Percentiles rank a stretch among this genome's conserved stretches.
phyloP scores from a whole-genome alignment of 306 rosid genomes.

The Cicer yamashitae region DNA sequence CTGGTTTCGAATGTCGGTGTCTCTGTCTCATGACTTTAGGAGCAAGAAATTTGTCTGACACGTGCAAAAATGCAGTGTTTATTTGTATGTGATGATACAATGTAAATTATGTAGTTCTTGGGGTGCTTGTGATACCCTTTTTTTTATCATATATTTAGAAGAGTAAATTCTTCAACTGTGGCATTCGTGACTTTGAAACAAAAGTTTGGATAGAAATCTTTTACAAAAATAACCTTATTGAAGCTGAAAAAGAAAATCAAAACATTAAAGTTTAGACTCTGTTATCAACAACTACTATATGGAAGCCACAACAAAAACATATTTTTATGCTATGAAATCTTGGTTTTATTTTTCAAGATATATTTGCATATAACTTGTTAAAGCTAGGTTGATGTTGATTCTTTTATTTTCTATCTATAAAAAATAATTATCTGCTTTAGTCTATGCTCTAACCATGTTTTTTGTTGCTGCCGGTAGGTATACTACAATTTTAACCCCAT shows the following conservation, averaged over 20 bases:
- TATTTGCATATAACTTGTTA: constrained; percentile 5
- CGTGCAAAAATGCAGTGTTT: background rate
- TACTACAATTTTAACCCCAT: constrained; percentile 85
- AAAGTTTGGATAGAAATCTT: background rate
- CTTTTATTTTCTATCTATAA: background rate
- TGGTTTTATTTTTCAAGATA: constrained; percentile 16
- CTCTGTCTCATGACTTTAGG: constrained; percentile 7
- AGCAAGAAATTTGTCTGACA: background rate
- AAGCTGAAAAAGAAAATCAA: constrained; percentile 13
- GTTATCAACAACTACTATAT: constrained; percentile 10
- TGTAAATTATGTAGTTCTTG: background rate
- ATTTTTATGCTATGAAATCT: constrained; percentile 17
- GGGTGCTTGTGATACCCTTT: background rate
- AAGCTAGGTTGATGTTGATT: constrained; percentile 1
- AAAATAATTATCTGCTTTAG: background rate
- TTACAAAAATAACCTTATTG: background rate
- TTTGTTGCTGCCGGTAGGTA: constrained; percentile 57
- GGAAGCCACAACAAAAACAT: background rate
- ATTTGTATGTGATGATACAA: constrained; percentile 23
- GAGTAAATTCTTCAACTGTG: background rate
- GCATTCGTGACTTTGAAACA: constrained; percentile 8
- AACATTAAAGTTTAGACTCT: constrained; percentile 13
- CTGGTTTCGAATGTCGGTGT: constrained; percentile 16
- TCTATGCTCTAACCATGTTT: constrained; percentile 37
- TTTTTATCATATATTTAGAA: background rate